Conservation (phyloP, 768 basidiomycete genomes). For the Glaciozyma antarctica region DNA sequence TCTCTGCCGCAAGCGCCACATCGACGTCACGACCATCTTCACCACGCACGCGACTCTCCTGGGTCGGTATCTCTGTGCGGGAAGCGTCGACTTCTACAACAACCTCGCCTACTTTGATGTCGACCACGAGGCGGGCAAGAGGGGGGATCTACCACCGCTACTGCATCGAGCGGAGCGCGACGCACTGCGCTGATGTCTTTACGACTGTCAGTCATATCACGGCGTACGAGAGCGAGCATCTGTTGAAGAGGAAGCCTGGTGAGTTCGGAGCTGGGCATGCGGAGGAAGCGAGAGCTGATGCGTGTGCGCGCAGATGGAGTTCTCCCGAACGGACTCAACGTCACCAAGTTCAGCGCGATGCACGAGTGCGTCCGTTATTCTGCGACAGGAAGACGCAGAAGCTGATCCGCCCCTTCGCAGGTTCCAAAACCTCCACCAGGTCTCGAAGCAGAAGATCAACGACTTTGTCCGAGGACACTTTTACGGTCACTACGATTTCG, state of each 20-base stretch:
- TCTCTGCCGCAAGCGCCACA: conserved; percentile 86
- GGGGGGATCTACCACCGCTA: conserved; percentile 97
- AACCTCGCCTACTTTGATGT: conserved; percentile 99
- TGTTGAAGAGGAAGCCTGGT: conserved; percentile 83
- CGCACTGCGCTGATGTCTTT: conserved; percentile 96
- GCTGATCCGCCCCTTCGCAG: background rate
- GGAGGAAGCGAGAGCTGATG: background rate
- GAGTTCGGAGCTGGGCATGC: conserved; percentile 1
- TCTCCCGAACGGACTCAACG: conserved; percentile 92
- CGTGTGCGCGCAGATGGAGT: conserved; percentile 60
- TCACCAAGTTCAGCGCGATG: conserved; percentile 98
- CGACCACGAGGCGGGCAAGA: conserved; percentile 97
- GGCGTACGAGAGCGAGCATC: conserved; percentile 90
- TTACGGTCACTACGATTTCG: conserved; percentile 90
- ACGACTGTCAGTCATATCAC: conserved; percentile 98
- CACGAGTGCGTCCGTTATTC: conserved; percentile 64
- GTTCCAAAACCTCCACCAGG: conserved; percentile 76
- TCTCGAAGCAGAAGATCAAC: conserved; percentile 92
- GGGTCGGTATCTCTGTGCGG: conserved; percentile 95
- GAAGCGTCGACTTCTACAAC: conserved; percentile 98
- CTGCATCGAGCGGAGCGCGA: conserved; percentile 89
- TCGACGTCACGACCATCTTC: conserved; percentile 97
- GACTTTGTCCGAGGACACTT: conserved; percentile 97
- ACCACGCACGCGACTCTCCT: conserved; percentile 97
- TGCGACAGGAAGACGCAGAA: no score